Evolutionary conservation across 2,329 filamentous ascomycete species (phyloP), one percentile per base, ranked within the genome.

Genomic region (Pseudophaeomoniella oleicola): DNA sequence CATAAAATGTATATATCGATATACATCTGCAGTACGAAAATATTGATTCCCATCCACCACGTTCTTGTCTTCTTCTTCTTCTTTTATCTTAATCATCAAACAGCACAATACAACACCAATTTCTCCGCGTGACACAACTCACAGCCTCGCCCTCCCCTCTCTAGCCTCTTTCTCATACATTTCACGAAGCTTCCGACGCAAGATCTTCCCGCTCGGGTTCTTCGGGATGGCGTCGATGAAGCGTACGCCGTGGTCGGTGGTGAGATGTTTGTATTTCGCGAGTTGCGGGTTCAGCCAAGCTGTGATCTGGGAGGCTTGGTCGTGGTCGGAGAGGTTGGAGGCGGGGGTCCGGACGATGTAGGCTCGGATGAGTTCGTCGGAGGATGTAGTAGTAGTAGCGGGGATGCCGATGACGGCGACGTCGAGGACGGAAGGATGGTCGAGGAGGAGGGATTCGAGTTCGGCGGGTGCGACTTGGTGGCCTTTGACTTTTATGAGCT

Each of bases 311-410:
- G n/a, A 6, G 22, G 63, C 41, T 88, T 59, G 42, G 73, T 75
- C 6, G 80, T 78, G 46, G 71, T 72, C 48, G 92, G 77, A 50
- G 70, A 69, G 67, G 87, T 80, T 43, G 60, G 66, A 67, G 18
- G 81, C 78, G 46, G 90, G 80, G 62, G 92, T 88, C 31, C 86
- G 67, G 34, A 84, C 77, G 11, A 81, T 81, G 12, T 81, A 76
- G 56, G 82, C 83, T 45, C 80, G 75, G 54, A 67, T 66, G 9
- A 27, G n/a, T 27, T 27, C 22, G n/a, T 27, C 22, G 9, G 19
- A 6, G 30, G 34, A 31, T 48, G 63, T 53, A 51, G 67, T 60
- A 58, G 53, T 5, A 27, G 6, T 27, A n/a, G n/a, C n/a, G 9
- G 58, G 65, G 9, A 81, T 67, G 1, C 78, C 79, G 16, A 84